phyloP scores from a whole-genome alignment of 805 yeast genomes.

The Blastobotrys attinorum region DNA sequence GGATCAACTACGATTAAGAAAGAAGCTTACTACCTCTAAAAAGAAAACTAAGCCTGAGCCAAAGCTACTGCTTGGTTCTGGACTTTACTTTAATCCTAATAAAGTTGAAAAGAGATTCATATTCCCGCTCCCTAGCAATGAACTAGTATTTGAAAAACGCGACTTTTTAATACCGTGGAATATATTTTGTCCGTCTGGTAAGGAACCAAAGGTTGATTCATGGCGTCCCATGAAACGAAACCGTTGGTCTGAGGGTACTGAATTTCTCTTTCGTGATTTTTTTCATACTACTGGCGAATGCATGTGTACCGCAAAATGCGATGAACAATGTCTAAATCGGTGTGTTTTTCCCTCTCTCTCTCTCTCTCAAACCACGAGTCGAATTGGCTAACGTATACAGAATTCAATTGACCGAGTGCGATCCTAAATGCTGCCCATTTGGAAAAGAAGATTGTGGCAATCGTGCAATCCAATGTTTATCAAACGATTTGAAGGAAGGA shows the following conservation, averaged over 20 bases:
- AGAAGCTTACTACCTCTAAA: no score
- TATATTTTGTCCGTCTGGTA: slow-evolving; percentile 29
- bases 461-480: slow-evolving; percentile 28
- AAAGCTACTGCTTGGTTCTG: slow-evolving; percentile 7
- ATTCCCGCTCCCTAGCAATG: slow-evolving; percentile 8
- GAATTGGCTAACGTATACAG: no score
- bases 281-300: slow-evolving; percentile 12
- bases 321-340: slow-evolving; percentile 30
- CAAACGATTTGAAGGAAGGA: slow-evolving; percentile 12
- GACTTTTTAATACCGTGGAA: slow-evolving; percentile 30
- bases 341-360: no score
- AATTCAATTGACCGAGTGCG: slow-evolving; percentile 31
- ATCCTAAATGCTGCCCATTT: slow-evolving; percentile 26
- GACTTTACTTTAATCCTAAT: slow-evolving; percentile 3
- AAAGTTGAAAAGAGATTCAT: neutral
- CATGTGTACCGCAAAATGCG: slow-evolving; percentile 28
- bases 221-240: slow-evolving; percentile 29
- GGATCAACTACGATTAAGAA: no score
- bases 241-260: slow-evolving; percentile 17
- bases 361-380: no score
- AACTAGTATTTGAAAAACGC: slow-evolving; percentile 8
- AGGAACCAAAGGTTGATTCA: slow-evolving; percentile 16
- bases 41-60: neutral
- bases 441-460: slow-evolving; percentile 32
- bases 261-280: slow-evolving; percentile 4